Evolutionary conservation across 257 asterid genomes (phyloP), one percentile per base, ranked within the genome.

Genomic region (Buddleja alternifolia): DNA sequence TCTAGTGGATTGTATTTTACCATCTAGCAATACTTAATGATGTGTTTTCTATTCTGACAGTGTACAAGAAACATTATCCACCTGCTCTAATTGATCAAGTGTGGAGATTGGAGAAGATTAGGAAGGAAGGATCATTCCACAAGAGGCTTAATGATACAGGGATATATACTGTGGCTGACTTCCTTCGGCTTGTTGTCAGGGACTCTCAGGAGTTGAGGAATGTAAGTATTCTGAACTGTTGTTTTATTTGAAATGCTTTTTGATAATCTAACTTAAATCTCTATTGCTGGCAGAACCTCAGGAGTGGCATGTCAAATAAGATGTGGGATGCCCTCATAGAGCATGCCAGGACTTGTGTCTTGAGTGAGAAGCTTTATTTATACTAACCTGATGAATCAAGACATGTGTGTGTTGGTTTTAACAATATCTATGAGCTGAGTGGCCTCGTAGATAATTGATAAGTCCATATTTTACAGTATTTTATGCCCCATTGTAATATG

Each of bases 61-160:
- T 94, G 83, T 94, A 94, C 89, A 94, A 94, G 85, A 94, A 91
- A 67, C 99, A 94, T 70, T 91, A 91, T 61, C 99, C 99, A 48
- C 99, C 99, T 72, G 88, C 95, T 55, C 73, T 94, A 61, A 87
- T 65, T 77, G 99, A 94, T 58, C 97, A 94, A 0, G 96, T 94
- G 20, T 94, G 99, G 97, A 89, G 99, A 85, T 79, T 94, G 85
- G 99, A 94, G 88, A 94, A 91, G 82, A 94, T 93, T n/a, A 96
- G 97, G 70, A 94, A 94, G 80, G 99, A 94, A 71, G 99, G 99
- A 42, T 89, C 99, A 12, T 94, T 94, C 78, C 97, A 94, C 84
- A 94, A 86, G 84, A 87, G 96, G 87, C 88, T 94, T 60, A 94
- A 81, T 65, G 82, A 71, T 56, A 92, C 88, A 23, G 95, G 90